Evolutionary conservation across 208 protist species (phyloP).

Genomic region (Trichomonas vaginalis): DNA sequence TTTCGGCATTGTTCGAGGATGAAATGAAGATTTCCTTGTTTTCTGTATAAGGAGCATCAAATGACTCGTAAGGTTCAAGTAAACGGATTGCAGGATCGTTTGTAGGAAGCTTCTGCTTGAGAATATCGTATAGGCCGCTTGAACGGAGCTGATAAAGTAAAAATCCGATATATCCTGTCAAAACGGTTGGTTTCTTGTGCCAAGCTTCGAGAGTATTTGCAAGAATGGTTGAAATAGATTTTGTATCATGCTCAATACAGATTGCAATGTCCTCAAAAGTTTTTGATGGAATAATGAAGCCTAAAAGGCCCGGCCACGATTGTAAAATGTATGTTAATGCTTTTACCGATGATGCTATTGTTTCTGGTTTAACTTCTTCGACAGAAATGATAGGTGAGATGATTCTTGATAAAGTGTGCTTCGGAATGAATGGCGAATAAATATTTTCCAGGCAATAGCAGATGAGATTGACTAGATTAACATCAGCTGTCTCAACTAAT

Average conservation of each 20-base stretch:
- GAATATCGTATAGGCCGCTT: neutral
- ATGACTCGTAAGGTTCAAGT: neutral
- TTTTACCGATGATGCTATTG: neutral
- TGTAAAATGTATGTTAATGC: neutral
- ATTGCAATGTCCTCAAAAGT: neutral
- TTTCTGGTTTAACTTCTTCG: neutral
- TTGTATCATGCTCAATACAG: neutral
- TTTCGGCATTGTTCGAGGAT: neutral
- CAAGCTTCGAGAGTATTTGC: neutral
- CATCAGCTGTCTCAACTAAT: neutral
- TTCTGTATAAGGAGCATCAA: neutral
- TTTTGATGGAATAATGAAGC: neutral
- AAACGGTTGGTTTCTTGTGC: neutral
- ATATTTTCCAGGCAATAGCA: neutral
- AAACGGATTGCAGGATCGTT: neutral
- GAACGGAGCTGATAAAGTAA: neutral
- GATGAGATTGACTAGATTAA: neutral
- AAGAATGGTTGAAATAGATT: neutral
- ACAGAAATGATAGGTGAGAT: neutral
- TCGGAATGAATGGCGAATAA: neutral
- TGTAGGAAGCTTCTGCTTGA: neutral
- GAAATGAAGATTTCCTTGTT: neutral
- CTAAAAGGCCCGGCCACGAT: neutral
- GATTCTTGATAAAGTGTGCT: neutral
- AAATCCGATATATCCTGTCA: neutral